phyloP scores from a whole-genome alignment of 441 rosid genomes.

The Croton setiger region DNA sequence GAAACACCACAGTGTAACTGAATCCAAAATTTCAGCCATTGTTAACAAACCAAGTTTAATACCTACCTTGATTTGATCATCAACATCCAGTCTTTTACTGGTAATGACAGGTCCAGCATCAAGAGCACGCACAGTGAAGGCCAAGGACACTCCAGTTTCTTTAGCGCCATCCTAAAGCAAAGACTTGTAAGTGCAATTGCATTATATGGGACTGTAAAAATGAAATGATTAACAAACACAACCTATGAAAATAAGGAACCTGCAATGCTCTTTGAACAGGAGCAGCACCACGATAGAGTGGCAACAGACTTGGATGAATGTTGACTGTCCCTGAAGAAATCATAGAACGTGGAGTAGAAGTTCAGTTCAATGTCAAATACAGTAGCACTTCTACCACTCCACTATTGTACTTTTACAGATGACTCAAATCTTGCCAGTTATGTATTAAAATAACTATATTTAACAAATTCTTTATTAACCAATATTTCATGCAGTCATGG shows the following conservation, averaged over 20 bases:
- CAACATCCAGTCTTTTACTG: conserved; percentile 45
- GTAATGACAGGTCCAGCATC: conserved; percentile 97
- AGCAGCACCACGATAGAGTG: conserved; percentile 90
- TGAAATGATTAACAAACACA: conserved; percentile 6
- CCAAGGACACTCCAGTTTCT: conserved; percentile 91
- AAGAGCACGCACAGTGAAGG: conserved; percentile 73
- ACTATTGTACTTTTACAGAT: neutral
- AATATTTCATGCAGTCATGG: neutral
- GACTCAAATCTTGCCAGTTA: neutral
- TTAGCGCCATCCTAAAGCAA: conserved; percentile 71
- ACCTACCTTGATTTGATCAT: conserved; percentile 76
- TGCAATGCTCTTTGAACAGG: conserved; percentile 90
- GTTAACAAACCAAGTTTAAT: conserved; percentile 7
- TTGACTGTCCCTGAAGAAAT: conserved; percentile 77
- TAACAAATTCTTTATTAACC: neutral
- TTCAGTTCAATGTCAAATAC: conserved; percentile 1
- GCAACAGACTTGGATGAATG: conserved; percentile 89
- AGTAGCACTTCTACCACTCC: neutral
- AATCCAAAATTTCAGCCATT: conserved; percentile 8
- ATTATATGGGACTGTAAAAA: conserved; percentile 16
- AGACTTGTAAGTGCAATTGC: conserved; percentile 22
- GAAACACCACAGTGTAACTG: neutral
- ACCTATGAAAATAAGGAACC: conserved; percentile 35
- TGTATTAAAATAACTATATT: neutral
- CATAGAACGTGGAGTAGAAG: neutral